A percentile compares a stretch with the other conserved stretches of the same genome.
These are phyloP conservation scores for Microcos paniculata DNA, from an alignment of 345 rosid genomes.

Conservation along the genomic window DNA sequence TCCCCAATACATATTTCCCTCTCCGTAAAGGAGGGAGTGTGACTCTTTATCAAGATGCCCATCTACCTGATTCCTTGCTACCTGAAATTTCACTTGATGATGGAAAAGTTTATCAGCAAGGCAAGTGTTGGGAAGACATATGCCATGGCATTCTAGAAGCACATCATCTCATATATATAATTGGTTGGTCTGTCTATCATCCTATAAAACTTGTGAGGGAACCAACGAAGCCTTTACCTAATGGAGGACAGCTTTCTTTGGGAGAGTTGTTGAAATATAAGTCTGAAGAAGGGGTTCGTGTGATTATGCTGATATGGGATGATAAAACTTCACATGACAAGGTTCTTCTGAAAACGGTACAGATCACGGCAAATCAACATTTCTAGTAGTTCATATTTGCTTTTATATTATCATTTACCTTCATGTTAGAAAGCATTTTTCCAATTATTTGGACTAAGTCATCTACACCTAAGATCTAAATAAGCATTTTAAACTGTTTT, in stretches of 20 bases:
- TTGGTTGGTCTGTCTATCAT: conserved; percentile 71
- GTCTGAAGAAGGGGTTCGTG: conserved; percentile 74
- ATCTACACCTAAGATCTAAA: neutral
- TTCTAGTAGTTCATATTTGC: neutral
- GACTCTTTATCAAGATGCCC: conserved; percentile 79
- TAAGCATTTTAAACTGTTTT: neutral
- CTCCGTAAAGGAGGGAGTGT: conserved; percentile 55
- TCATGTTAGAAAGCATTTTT: neutral
- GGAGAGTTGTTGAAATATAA: conserved; percentile 67
- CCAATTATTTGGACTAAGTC: neutral
- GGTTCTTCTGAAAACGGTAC: conserved; percentile 54
- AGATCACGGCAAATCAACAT: neutral
- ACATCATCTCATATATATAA: conserved; percentile 53
- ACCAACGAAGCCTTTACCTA: conserved; percentile 51
- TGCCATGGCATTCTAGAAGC: conserved; percentile 72
- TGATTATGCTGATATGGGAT: conserved; percentile 63
- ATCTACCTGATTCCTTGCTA: conserved; percentile 42
- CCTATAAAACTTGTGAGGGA: conserved; percentile 61
- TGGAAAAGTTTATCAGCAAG: conserved; percentile 49
- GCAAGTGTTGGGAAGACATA: conserved; percentile 71
- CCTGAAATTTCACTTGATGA: conserved; percentile 61
- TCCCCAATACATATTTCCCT: conserved; percentile 61
- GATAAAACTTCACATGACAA: conserved; percentile 78
- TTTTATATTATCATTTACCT: neutral
- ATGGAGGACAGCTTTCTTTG: conserved; percentile 52